Evolutionary conservation across 2,329 filamentous ascomycete genomes (phyloP).

Genomic region (Sclerotiophoma versabilis): DNA sequence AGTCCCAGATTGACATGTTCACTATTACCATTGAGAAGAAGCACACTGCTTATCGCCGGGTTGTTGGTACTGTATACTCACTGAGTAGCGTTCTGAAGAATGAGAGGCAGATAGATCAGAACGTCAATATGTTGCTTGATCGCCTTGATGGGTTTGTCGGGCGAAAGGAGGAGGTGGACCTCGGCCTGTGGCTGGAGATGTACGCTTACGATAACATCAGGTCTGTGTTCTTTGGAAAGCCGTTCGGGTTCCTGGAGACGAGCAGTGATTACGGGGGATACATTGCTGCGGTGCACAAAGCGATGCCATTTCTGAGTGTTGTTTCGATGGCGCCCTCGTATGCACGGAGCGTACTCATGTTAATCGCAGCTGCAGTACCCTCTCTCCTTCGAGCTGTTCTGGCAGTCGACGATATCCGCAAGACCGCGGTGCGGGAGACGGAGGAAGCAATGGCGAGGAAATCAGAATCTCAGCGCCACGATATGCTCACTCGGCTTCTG

Average conservation of each 20-base stretch:
- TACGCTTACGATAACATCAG: slow-evolving; percentile 29
- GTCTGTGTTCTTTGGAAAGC: slow-evolving; percentile 31
- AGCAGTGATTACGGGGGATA: slow-evolving; percentile 28
- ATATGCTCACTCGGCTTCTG: slow-evolving; percentile 42
- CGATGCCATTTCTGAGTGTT: slow-evolving; percentile 36
- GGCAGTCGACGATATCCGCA: slow-evolving; percentile 26
- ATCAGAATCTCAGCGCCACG: slow-evolving; percentile 26
- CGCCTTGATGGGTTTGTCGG: slow-evolving; percentile 31
- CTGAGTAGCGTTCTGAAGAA: slow-evolving; percentile 51
- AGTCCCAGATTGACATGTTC: slow-evolving; percentile 28
- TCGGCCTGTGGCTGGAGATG: slow-evolving; percentile 40
- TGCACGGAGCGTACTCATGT: slow-evolving; percentile 16
- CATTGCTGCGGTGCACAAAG: slow-evolving; percentile 43
- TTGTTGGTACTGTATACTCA: slow-evolving; percentile 42
- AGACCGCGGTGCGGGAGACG: slow-evolving; percentile 26
- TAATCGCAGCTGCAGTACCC: slow-evolving; percentile 22
- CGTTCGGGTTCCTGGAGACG: slow-evolving; percentile 29
- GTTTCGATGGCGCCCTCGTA: slow-evolving; percentile 21
- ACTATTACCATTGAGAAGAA: slow-evolving; percentile 16
- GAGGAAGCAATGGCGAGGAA: slow-evolving; percentile 15
- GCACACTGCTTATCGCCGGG: slow-evolving; percentile 8
- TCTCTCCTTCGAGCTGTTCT: slow-evolving; percentile 33
- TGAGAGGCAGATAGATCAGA: slow-evolving; percentile 32
- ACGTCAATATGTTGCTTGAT: slow-evolving; percentile 29
- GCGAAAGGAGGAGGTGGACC: slow-evolving; percentile 25